Conservation (phyloP, 768 basidiomycete genomes). For the Termitomyces sp. region DNA sequence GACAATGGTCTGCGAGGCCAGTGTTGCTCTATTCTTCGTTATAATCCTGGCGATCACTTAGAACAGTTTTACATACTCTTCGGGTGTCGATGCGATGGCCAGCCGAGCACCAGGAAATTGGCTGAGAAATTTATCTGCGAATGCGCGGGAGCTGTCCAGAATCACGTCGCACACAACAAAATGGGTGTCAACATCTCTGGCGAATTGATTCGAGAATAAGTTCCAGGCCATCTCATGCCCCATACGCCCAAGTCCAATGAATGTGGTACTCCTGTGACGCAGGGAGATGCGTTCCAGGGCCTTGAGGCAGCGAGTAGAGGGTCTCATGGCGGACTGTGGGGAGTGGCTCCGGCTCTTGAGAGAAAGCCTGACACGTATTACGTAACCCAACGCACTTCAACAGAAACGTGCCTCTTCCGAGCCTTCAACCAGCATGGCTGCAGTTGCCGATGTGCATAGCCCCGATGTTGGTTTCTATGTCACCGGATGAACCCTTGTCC, state of each 20-base stretch:
- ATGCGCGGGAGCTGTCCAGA: conserved; percentile 49
- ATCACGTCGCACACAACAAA: conserved; percentile 81
- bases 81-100: conserved; percentile 55
- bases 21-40: conserved; percentile 45
- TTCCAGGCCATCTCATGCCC: conserved; percentile 84
- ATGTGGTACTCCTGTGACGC: conserved; percentile 54
- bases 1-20: conserved; percentile 59
- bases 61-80: conserved; percentile 51
- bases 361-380: background rate
- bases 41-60: conserved; percentile 9
- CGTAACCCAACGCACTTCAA: background rate
- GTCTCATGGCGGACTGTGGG: conserved; percentile 36
- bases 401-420: too few species aligned
- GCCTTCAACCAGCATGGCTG: too few species aligned
- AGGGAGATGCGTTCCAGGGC: conserved; percentile 24
- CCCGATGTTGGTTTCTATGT: too few species aligned
- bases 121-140: conserved; percentile 47
- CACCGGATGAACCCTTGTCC: too few species aligned
- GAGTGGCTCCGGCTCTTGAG: conserved; percentile 3
- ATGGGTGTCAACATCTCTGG: conserved; percentile 41
- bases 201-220: conserved; percentile 69
- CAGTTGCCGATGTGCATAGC: too few species aligned
- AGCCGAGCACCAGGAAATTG: conserved; percentile 58
- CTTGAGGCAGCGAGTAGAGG: conserved; percentile 39
- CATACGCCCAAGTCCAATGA: conserved; percentile 88